These are phyloP conservation scores for Gentiana dahurica DNA, from an alignment of 257 asterid genomes.

Conservation along the genomic window DNA sequence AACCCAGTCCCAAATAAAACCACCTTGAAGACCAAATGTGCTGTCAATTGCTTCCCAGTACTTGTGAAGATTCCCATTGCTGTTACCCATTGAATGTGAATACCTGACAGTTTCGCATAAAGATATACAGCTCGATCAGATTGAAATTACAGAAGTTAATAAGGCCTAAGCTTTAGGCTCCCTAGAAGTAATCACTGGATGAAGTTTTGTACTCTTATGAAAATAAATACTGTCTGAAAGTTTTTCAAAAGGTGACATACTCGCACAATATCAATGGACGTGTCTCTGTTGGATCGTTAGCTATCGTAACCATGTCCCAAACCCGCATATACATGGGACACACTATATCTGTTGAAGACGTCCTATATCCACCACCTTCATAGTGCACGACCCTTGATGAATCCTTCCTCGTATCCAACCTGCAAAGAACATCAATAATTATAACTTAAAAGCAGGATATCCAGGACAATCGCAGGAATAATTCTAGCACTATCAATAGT, in stretches of 20 bases:
- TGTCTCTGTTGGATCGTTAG: slow-evolving; percentile 75
- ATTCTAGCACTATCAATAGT: too few relatives aligned
- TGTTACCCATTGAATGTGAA: slow-evolving; percentile 96
- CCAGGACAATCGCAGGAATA: too few relatives aligned
- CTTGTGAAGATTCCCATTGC: slow-evolving; percentile 83
- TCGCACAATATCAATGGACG: slow-evolving; percentile 96
- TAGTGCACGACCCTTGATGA: slow-evolving; percentile 79
- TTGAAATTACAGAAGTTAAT: too few relatives aligned
- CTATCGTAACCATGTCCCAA: slow-evolving; percentile 78
- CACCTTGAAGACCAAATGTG: slow-evolving; percentile 98
- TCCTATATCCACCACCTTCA: slow-evolving; percentile 94
- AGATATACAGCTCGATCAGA: too few relatives aligned
- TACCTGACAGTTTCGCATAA: slow-evolving; percentile 35
- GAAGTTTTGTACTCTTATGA: too few relatives aligned
- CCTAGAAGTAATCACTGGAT: too few relatives aligned
- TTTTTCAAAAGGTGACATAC: slow-evolving; percentile 35
- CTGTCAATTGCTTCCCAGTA: slow-evolving; percentile 98
- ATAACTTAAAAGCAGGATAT: too few relatives aligned
- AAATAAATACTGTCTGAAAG: background rate
- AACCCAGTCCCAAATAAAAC: slow-evolving; percentile 99
- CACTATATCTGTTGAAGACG: slow-evolving; percentile 88
- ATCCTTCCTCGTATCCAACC: slow-evolving; percentile 95
- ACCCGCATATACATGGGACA: slow-evolving; percentile 99
- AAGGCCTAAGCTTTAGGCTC: too few relatives aligned
- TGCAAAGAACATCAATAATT: slow-evolving; percentile 14